Evolutionary conservation across 2,329 filamentous ascomycete genomes (phyloP).

Genomic region (Claviceps fusiformis): DNA sequence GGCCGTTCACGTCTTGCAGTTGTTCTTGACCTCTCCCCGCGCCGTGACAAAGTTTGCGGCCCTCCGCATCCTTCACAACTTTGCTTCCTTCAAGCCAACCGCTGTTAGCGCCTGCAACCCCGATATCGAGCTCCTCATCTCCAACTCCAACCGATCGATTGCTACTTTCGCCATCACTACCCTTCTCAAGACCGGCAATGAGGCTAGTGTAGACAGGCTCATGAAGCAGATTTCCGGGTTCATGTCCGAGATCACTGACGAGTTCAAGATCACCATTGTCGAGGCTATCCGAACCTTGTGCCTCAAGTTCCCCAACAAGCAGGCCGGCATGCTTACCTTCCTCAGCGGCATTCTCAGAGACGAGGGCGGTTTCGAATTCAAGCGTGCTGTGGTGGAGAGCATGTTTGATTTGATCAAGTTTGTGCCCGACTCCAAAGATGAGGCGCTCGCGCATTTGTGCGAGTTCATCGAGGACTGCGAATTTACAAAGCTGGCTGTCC

Average conservation of each 20-base stretch:
- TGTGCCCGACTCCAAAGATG: slow-evolving; percentile 72
- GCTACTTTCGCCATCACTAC: slow-evolving; percentile 98
- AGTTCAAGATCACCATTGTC: slow-evolving; percentile 99
- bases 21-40: slow-evolving; percentile 90
- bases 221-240: slow-evolving; percentile 99
- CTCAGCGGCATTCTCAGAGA: slow-evolving; percentile 92
- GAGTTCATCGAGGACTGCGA: slow-evolving; percentile 99
- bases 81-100: slow-evolving; percentile 90
- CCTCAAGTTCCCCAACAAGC: slow-evolving; percentile 95
- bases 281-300: slow-evolving; percentile 94
- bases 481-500: slow-evolving; percentile 93
- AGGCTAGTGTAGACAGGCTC: slow-evolving; percentile 86
- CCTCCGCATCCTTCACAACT: slow-evolving; percentile 89
- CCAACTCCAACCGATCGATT: slow-evolving; percentile 92
- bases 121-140: slow-evolving; percentile 93
- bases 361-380: slow-evolving; percentile 97
- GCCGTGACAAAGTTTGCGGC: slow-evolving; percentile 96
- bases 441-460: slow-evolving; percentile 84
- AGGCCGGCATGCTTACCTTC: slow-evolving; percentile 95
- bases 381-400: slow-evolving; percentile 92
- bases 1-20: slow-evolving; percentile 86
- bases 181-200: slow-evolving; percentile 93
- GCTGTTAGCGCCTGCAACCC: slow-evolving; percentile 90
- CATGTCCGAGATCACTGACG: slow-evolving; percentile 98
- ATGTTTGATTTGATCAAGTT: slow-evolving; percentile 99